Evolutionary conservation across 257 asterid species (phyloP).

Genomic region (Mentha longifolia): DNA sequence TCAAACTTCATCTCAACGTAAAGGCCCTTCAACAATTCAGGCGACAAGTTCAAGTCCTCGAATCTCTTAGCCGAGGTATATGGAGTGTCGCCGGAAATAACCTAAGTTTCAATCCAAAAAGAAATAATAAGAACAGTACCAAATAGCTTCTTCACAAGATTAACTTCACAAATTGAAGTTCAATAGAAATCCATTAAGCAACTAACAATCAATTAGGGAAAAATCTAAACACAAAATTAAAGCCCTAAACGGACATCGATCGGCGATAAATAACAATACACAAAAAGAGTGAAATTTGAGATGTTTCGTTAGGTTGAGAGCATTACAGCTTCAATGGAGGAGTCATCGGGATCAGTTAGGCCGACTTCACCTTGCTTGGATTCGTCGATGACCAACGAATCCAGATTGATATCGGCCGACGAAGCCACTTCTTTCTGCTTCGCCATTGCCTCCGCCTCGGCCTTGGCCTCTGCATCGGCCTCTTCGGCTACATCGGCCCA

Average conservation of each 20-base stretch:
- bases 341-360: slow-evolving; percentile 63
- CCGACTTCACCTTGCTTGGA: slow-evolving; percentile 33
- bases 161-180: slow-evolving; percentile 24
- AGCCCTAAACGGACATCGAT: slow-evolving; percentile 24
- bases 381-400: slow-evolving; percentile 42
- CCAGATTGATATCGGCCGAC: slow-evolving; percentile 14
- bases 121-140: not conserved
- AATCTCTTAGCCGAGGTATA: slow-evolving; percentile 78
- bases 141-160: not conserved
- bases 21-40: slow-evolving; percentile 78
- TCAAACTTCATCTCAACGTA: slow-evolving; percentile 85
- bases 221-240: not conserved
- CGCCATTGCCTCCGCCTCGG: slow-evolving; percentile 7
- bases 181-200: slow-evolving; percentile 8
- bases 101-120: slow-evolving; percentile 44
- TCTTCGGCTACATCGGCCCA: slow-evolving; percentile 71
- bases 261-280: slow-evolving; percentile 2
- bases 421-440: slow-evolving; percentile 22
- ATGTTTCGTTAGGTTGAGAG: not conserved
- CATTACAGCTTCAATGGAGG: slow-evolving; percentile 57
- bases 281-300: not conserved
- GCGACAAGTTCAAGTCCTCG: slow-evolving; percentile 80
- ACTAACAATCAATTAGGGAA: slow-evolving; percentile 1
- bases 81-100: slow-evolving; percentile 74
- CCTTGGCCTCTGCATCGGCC: slow-evolving; percentile 30